These are phyloP conservation scores for Colletotrichum limetticola DNA, from an alignment of 2,329 filamentous ascomycete species.

Conservation along the genomic window DNA sequence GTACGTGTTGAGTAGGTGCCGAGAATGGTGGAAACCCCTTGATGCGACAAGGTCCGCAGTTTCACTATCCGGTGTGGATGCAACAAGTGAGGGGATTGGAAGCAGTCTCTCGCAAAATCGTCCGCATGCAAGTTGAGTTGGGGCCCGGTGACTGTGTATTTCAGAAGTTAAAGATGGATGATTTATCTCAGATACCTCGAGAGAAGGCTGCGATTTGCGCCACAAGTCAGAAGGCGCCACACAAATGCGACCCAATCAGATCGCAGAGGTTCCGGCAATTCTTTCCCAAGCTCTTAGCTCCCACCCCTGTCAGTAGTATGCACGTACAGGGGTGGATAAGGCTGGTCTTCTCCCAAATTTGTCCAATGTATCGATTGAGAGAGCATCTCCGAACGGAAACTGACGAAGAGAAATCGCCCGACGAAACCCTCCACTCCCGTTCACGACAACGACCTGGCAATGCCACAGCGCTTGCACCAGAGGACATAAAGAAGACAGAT, in stretches of 20 bases:
- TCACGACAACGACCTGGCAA: neutral
- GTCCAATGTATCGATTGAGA: constrained; percentile 10
- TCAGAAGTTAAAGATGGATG: neutral
- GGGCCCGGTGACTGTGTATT: neutral
- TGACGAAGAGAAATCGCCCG: neutral
- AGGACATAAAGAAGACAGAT: constrained; percentile 11
- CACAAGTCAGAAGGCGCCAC: neutral
- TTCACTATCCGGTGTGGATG: neutral
- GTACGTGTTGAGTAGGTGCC: neutral
- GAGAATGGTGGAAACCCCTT: neutral
- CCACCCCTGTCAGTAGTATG: constrained; percentile 19
- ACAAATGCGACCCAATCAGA: constrained; percentile 16
- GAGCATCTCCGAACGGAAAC: constrained; percentile 3
- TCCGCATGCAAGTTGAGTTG: neutral
- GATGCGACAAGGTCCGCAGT: no score
- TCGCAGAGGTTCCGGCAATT: constrained; percentile 8
- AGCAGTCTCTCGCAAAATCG: neutral
- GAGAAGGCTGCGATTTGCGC: constrained; percentile 23
- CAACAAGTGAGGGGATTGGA: neutral
- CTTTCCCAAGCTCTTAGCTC: constrained; percentile 12
- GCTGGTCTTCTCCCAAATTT: constrained; percentile 31
- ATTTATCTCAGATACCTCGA: neutral
- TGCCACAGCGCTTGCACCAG: neutral
- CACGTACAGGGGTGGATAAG: constrained; percentile 30
- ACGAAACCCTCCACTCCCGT: neutral